These are phyloP conservation scores for Cryphonectria radicalis DNA, from an alignment of 2,329 filamentous ascomycete genomes.

Conservation along the genomic window DNA sequence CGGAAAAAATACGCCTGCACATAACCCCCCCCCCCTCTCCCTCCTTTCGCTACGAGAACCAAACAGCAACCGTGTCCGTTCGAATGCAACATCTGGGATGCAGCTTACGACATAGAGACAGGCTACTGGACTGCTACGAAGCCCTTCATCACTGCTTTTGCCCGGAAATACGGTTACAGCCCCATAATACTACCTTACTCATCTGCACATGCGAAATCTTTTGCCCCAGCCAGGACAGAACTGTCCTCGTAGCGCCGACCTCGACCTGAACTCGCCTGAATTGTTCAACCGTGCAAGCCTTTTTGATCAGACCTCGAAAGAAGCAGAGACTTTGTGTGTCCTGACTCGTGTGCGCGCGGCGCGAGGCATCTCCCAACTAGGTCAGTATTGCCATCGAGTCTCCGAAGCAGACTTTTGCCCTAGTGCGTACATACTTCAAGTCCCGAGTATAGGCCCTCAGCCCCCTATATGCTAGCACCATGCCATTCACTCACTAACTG, in stretches of 20 bases:
- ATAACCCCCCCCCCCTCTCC: background rate
- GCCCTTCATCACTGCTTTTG: background rate
- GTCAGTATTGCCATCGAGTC: background rate
- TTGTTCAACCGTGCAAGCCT: background rate
- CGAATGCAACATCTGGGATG: background rate
- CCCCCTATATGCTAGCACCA: background rate
- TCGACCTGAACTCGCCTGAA: background rate
- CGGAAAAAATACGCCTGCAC: background rate
- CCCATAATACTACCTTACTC: slow-evolving; percentile 8
- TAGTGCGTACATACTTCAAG: slow-evolving; percentile 3
- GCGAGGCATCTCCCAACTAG: background rate
- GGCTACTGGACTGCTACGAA: background rate
- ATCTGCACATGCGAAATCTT: background rate
- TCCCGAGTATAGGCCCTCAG: background rate
- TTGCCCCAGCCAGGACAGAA: background rate
- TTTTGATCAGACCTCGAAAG: background rate
- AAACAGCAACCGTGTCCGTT: background rate
- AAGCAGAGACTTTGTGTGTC: background rate
- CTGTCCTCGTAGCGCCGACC: background rate
- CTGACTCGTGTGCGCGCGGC: background rate
- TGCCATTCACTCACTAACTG: slow-evolving; percentile 2
- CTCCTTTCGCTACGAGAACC: background rate
- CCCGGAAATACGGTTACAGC: background rate
- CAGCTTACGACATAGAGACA: slow-evolving; percentile 6
- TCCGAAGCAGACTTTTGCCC: slow-evolving; percentile 4